These are phyloP conservation scores for Blepharisma japonicum DNA, from an alignment of 73 alveolate genomes.

Conservation along the genomic window DNA sequence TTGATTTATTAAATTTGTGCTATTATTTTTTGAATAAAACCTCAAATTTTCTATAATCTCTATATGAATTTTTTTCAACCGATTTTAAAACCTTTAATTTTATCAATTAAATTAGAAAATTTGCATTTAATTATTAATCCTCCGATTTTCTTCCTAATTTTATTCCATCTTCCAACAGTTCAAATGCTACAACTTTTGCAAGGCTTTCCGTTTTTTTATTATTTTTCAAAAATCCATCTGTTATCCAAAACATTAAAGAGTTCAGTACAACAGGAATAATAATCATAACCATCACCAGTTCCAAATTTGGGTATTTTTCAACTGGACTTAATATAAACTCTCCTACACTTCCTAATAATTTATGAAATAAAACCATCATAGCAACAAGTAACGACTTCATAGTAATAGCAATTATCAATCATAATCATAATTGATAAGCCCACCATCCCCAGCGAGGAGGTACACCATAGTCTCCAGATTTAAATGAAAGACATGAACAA, in stretches of 20 bases:
- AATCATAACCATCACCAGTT: slow-evolving; percentile 51
- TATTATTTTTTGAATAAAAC: too few species aligned
- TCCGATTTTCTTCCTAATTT: too few species aligned
- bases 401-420: slow-evolving; percentile 43
- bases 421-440: slow-evolving; percentile 47
- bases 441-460: slow-evolving; percentile 47
- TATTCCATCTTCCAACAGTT: too few species aligned
- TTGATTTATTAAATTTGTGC: too few species aligned
- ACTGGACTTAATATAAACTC: slow-evolving; percentile 31
- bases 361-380: background rate
- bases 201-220: too few species aligned
- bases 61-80: too few species aligned
- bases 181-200: too few species aligned
- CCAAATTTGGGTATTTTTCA: slow-evolving; percentile 47
- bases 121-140: too few species aligned
- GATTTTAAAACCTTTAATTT: too few species aligned
- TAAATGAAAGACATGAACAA: too few species aligned
- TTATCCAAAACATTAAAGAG: slow-evolving; percentile 47
- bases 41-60: too few species aligned
- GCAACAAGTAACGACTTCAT: slow-evolving; percentile 17
- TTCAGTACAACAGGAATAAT: slow-evolving; percentile 50
- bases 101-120: too few species aligned
- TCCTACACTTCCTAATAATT: slow-evolving; percentile 20
- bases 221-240: slow-evolving; percentile 44
- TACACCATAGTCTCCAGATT: slow-evolving; percentile 9